These are phyloP conservation scores for Syzygium jambos DNA, from an alignment of 345 rosid genomes.

Conservation along the genomic window DNA sequence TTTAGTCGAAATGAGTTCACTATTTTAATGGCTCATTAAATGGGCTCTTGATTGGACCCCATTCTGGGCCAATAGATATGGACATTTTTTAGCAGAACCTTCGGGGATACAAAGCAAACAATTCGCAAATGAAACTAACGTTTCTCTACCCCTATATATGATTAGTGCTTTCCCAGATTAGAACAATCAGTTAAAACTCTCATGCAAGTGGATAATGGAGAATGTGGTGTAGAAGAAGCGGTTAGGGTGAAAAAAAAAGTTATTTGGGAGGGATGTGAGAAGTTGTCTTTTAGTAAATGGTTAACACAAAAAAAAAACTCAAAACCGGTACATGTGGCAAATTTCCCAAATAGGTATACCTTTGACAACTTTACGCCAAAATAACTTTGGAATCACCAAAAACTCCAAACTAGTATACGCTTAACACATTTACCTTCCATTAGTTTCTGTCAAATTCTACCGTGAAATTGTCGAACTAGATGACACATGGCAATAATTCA, in stretches of 20 bases:
- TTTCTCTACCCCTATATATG: background rate
- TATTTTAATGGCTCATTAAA: background rate
- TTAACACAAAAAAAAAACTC: too few species aligned
- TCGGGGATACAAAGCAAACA: background rate
- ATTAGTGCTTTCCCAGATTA: background rate
- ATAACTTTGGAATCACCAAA: too few species aligned
- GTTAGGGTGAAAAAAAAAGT: background rate
- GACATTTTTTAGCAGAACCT: background rate
- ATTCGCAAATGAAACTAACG: background rate
- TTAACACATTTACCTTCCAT: too few species aligned
- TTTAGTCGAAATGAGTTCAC: background rate
- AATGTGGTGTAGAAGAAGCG: background rate
- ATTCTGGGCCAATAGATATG: background rate
- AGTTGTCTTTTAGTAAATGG: background rate
- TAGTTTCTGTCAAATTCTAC: too few species aligned
- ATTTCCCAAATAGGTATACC: too few species aligned
- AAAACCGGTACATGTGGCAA: too few species aligned
- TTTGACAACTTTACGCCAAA: too few species aligned
- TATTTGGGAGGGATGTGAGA: background rate
- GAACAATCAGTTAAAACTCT: background rate
- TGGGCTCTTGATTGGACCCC: background rate
- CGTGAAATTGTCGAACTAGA: too few species aligned
- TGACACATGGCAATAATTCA: too few species aligned
- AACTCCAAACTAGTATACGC: too few species aligned
- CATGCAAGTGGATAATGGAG: background rate